Base-by-base conservation (phyloP, 495 filamentous ascomycete species). In the Parmelia sp. region DNA sequence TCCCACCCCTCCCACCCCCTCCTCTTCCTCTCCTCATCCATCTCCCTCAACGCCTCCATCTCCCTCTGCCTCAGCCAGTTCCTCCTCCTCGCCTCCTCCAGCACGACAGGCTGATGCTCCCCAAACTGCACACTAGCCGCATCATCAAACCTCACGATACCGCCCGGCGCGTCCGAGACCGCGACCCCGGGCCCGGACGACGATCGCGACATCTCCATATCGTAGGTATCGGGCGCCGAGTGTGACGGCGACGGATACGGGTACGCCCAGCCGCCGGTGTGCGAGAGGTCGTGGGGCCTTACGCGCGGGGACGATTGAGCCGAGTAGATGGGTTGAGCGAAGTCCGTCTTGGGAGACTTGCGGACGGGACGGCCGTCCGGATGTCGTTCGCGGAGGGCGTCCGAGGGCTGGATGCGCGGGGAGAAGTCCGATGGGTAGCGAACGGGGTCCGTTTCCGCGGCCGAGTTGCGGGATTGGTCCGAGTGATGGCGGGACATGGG, bases 401-500 rank as follows among this genome's bases (percentile, higher is more conserved):
- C 31, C 55, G 35, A 25, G 27, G 45, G 67, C 21, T 49, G 25
- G 40, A 60, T n/a, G 3, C 33, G 42, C 8, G 64, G 64, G 3
- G 66, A 65, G 31, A 31, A 42, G 37, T 45, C 33, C 2, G 53
- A 55, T 12, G 65, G 69, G 51, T 67, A 55, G 42, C 60, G 63
- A 0, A 56, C 29, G 5, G 70, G 70, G 9, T 71, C 70, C 5
- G 70, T 70, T 60, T 69, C 68, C 8, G 70, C 68, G 49, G 64
- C n/a, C 3, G 70, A 71, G 27, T 25, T 37, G 61, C 45, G 63
- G 3, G 78, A 79, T 25, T 75, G 75, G 62, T 78, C 73, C 25
- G 65, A 67, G 56, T 71, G 65, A 62, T 80, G 64, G 37, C 81
- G 77, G 0, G 81, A 80, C 80, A 85, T 83, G 6, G 84, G 82